A percentile compares a stretch with the other conserved stretches of the same genome.
Evolutionary conservation across 2,329 filamentous ascomycete genomes (phyloP).

Genomic region (Diaporthe sp.): DNA sequence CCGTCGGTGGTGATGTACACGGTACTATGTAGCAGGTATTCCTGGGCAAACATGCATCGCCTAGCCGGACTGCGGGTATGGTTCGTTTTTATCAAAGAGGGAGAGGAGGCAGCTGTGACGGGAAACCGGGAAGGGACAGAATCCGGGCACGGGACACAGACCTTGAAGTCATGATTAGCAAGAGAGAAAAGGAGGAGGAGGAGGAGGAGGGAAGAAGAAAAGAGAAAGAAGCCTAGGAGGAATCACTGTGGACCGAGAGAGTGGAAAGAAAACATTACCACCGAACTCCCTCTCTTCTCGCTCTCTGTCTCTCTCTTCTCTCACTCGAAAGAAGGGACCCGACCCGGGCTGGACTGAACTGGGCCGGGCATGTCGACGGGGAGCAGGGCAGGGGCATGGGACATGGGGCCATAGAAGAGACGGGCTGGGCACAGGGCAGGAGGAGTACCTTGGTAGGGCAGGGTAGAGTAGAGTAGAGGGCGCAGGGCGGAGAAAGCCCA

Average conservation of each 20-base stretch:
- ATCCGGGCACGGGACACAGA: constrained; percentile 13
- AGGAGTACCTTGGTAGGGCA: background rate
- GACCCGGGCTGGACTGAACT: background rate
- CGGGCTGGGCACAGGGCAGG: background rate
- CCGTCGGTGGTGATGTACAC: constrained; percentile 9
- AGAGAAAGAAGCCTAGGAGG: background rate
- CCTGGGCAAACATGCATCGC: background rate
- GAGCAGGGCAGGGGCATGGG: constrained; percentile 4
- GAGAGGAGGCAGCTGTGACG: constrained; percentile 14
- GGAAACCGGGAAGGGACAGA: constrained; percentile 15
- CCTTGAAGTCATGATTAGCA: constrained; percentile 29
- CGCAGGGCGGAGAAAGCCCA: constrained; percentile 1
- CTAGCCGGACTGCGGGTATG: constrained; percentile 11
- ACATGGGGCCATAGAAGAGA: too few relatives aligned
- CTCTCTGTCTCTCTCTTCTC: background rate
- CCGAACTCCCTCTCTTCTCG: background rate
- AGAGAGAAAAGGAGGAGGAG: background rate
- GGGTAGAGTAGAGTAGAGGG: background rate
- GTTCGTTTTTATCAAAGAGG: background rate
- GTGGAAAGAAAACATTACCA: constrained; percentile 28
- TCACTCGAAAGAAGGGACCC: constrained; percentile 7
- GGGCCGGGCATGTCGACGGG: constrained; percentile 19
- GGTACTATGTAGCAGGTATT: background rate
- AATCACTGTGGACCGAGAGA: constrained; percentile 17
- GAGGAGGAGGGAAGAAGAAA: background rate